Base-by-base conservation (phyloP, 331 rosid species). In the Cydonia oblonga region DNA sequence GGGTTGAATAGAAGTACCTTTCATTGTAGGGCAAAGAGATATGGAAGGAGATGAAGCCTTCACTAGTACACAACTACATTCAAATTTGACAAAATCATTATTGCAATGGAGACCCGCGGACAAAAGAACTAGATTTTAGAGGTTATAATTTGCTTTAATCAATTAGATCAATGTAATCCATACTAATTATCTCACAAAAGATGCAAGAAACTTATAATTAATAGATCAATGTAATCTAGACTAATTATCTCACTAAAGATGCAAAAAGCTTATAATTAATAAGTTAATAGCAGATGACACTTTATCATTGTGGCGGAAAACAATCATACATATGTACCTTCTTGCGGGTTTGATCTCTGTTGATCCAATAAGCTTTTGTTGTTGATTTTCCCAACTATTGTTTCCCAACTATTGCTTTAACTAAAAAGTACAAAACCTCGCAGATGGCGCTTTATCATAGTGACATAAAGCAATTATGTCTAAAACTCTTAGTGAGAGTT, bases 211-310 rank as follows among this genome's bases (percentile, higher is more conserved):
- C 42, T 35, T 35, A 9, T 35, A 35, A 9, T 35, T 35, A 35
- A 35, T 25, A 51, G 25, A 80, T 71, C 64, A 75, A 26, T 70
- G 58, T 29, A 51, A 58, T 56, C 32, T 51, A 65, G 71, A 46
- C 66, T 64, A 58, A 52, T 70, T 13, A 28, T 28, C 46, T 65
- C 22, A 4, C 60, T 59, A 72, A 66, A 69, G 69, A 15, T 30
- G 12, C 28, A 69, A 62, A 79, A 14, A 26, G 52, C 9, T 53
- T 15, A 23, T 6, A 40, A 40, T 67, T 61, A 18, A 16, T 32
- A 10, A 52, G 35, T 59, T 73, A 61, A 35, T 67, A 52, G 68
- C 64, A 35, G 1, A 35, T 73, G 38, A 19, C 60, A 4, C 0
- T 35, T 1, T 9, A 35, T 35, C 13, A 13, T 35, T 9, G 42